phyloP scores from a whole-genome alignment of 2,329 filamentous ascomycete genomes.

The Parastagonospora avenae region DNA sequence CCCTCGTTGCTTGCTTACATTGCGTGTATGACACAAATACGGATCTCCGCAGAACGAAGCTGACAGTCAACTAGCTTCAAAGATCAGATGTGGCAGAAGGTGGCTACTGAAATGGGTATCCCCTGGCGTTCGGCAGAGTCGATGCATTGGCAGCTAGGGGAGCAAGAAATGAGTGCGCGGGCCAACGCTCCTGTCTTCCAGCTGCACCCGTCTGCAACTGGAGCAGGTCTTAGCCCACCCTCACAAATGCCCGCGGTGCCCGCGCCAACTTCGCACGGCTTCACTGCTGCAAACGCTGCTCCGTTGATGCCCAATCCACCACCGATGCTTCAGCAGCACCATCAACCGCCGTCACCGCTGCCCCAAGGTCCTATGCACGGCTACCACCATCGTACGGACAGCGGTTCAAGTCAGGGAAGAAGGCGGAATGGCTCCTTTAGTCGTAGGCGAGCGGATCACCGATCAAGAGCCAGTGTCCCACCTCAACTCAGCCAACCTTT shows the following conservation, averaged over 20 bases:
- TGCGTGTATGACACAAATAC: constrained; percentile 1
- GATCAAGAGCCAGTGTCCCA: constrained; percentile 43
- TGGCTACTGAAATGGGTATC: constrained; percentile 91
- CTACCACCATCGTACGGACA: constrained; percentile 43
- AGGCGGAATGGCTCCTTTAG: constrained; percentile 43
- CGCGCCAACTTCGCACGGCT: constrained; percentile 36
- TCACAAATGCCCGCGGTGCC: constrained; percentile 32
- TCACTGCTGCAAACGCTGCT: constrained; percentile 47
- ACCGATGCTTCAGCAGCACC: constrained; percentile 29
- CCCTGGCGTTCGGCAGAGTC: constrained; percentile 95
- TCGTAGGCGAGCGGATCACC: constrained; percentile 36
- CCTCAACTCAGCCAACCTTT: constrained; percentile 42
- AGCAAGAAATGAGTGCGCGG: constrained; percentile 89
- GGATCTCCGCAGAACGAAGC: constrained; percentile 10
- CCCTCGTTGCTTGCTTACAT: neutral
- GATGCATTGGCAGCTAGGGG: constrained; percentile 97
- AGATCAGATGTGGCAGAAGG: constrained; percentile 95
- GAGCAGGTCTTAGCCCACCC: constrained; percentile 37
- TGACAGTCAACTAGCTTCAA: constrained; percentile 73
- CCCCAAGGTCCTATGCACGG: constrained; percentile 33
- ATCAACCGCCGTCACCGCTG: constrained; percentile 30
- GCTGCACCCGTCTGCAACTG: constrained; percentile 48
- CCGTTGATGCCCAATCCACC: constrained; percentile 38
- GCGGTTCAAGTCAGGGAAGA: constrained; percentile 37
- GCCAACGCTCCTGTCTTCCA: constrained; percentile 88